phyloP scores from a whole-genome alignment of 2,329 filamentous ascomycete species.

The Canariomyces notabilis region DNA sequence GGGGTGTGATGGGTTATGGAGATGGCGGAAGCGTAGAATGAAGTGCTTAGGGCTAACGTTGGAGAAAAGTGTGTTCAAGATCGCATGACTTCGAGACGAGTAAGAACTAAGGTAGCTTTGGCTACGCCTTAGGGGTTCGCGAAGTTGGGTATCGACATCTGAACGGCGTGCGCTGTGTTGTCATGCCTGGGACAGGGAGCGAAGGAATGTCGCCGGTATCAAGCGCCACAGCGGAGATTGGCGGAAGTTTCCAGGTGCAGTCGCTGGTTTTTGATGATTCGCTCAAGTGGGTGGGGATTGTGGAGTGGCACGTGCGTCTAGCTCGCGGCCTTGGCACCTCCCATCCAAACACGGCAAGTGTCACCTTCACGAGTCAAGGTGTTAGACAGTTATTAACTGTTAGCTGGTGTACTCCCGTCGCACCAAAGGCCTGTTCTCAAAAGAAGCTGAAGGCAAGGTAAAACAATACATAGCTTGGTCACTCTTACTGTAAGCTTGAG shows the following conservation, averaged over 20 bases:
- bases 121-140: no score
- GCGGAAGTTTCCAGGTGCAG: background rate
- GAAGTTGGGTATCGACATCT: background rate
- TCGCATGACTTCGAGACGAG: no score
- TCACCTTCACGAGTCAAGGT: no score
- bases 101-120: no score
- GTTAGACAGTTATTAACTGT: no score
- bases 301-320: constrained; percentile 6
- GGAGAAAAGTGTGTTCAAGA: no score
- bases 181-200: background rate
- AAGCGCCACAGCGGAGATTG: background rate
- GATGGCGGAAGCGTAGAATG: background rate
- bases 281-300: background rate
- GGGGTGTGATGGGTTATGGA: constrained; percentile 1
- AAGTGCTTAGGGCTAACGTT: background rate
- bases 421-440: no score
- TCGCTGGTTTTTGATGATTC: background rate
- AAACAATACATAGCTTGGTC: no score
- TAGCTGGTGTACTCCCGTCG: no score
- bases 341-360: no score
- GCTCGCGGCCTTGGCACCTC: background rate
- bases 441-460: no score
- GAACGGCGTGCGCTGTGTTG: background rate
- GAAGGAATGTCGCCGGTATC: background rate
- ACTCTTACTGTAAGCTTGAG: no score